Evolutionary conservation across 2,329 filamentous ascomycete species (phyloP).

Genomic region (Exophiala calicioides): DNA sequence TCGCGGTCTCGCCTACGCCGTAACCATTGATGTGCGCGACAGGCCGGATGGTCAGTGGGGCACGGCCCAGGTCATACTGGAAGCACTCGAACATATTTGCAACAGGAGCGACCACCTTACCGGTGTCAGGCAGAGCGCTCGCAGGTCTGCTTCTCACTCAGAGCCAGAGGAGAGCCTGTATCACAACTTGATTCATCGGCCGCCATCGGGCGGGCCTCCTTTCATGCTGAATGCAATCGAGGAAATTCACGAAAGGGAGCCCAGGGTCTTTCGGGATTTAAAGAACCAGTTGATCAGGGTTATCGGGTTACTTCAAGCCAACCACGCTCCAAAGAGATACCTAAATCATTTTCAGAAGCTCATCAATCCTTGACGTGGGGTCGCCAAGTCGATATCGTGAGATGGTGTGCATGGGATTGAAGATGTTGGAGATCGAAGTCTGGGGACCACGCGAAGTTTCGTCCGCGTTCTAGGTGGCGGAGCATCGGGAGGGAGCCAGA

Average conservation of each 20-base stretch:
- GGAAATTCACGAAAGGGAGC: slow-evolving; percentile 8
- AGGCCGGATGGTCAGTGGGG: slow-evolving; percentile 6
- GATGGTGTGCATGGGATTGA: too few species aligned
- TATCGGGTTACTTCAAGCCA: background rate
- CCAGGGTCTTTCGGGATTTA: background rate
- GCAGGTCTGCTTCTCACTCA: background rate
- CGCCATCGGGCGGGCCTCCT: background rate
- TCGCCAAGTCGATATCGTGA: too few species aligned
- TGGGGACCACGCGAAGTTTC: too few species aligned
- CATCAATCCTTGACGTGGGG: too few species aligned
- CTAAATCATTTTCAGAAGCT: too few species aligned
- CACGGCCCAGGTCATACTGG: slow-evolving; percentile 9
- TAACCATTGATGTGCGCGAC: slow-evolving; percentile 2
- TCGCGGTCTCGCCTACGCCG: slow-evolving; percentile 5
- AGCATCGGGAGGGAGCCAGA: too few species aligned
- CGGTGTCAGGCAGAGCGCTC: slow-evolving; percentile 7
- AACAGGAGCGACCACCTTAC: slow-evolving; percentile 3
- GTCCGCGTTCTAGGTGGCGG: too few species aligned
- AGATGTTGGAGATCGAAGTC: background rate
- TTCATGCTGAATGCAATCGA: slow-evolving; percentile 19
- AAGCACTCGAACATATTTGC: slow-evolving; percentile 11
- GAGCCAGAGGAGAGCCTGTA: slow-evolving; percentile 11
- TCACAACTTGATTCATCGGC: slow-evolving; percentile 10
- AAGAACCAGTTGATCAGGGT: background rate
- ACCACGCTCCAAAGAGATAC: slow-evolving; percentile 6